Evolutionary conservation across 2,329 filamentous ascomycete genomes (phyloP), one percentile per base, ranked within the genome.

Genomic region (Fusarium caatingaense): DNA sequence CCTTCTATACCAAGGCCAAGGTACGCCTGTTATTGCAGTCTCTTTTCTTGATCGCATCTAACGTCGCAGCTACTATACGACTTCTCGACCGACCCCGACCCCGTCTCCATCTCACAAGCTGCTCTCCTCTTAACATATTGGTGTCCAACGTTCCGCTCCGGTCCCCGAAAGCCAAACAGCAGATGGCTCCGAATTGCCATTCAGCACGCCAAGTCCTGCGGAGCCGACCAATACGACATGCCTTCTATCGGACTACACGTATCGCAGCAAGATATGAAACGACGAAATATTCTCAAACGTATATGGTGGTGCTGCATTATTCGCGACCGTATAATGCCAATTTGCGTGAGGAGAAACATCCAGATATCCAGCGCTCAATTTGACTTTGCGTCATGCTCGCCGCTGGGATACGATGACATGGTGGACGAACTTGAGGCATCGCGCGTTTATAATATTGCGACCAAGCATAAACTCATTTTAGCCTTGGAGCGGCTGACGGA

Each of bases 281-380:
- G 50, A 28, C 50, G 70, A 10, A 71, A 71, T 2, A 11, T 66
- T 3, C 30, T 65, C 0, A 72, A 72, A 6, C 69, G 69, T 1
- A 47, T 72, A 1, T 72, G 69, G 69, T 72, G 69, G 69, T 72
- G 69, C 1, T 72, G 69, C 0, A 65, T 72, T 4, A 68, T 72
- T 15, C 69, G 69, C 25, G 69, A 72, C 8, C 50, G 69, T 15
- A 68, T 72, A 9, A 68, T 72, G 69, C 64, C 69, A 0, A 54
- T 72, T 1, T 72, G 69, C 5, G 66, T 72, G 8, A 70, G 69
- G 2, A 51, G 69, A 10, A 72, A 66, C 1, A 72, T 72, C 2
- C 69, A 72, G 11, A 71, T 72, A 1, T 68, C 69, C 0, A 58
- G 51, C 7, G 20, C 45, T 13, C 46, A 66, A n/a, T 71, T 72